Evolutionary conservation across 768 basidiomycete genomes (phyloP), one percentile per base, ranked within the genome.

Genomic region (Boletus reticuloceps): DNA sequence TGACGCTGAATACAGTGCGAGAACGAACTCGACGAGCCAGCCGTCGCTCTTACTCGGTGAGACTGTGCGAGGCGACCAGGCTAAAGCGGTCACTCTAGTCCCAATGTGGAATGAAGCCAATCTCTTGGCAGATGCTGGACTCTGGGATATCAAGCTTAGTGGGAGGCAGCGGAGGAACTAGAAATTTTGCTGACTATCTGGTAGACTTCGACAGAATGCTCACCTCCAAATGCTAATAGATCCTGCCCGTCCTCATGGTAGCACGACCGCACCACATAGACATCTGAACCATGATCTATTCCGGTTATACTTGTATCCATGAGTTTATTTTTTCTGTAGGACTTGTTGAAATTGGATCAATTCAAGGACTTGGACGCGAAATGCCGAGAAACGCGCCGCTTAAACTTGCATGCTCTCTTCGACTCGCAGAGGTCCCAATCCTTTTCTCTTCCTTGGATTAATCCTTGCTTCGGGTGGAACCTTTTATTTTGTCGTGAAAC

Each of bases 51-150:
- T 71, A 14, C 83, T 80, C 4, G 90, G 87, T 6, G 91, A 92
- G 7, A 82, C 72, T 8, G 88, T 76, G 13, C 77, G 74, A 39
- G 88, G 78, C 3, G 91, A 92, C 86, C 89, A 93, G 4, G 91
- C 88, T 14, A 93, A 69, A 6, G 91, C 81, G 4, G 88, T 90
- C 41, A 89, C 77, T 47, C 82, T 78, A 11, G 79, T 76, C 19
- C 91, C 90, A 41, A 92, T 71, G 71, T 89, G 80, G 63, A 92
- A 92, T 19, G 83, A 83, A 42, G 89, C 89, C 62, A 93, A 61
- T 36, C 72, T 73, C 54, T 74, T 74, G 63, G 71, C 79, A 17
- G 75, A 71, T 0, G 78, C 69, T 61, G 75, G 71, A 62, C 69
- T 72, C 79, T 82, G 64, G 34, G 42, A 51, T 56, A 48, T 44